phyloP scores from a whole-genome alignment of 2,329 filamentous ascomycete species.

The Fusarium sp. region DNA sequence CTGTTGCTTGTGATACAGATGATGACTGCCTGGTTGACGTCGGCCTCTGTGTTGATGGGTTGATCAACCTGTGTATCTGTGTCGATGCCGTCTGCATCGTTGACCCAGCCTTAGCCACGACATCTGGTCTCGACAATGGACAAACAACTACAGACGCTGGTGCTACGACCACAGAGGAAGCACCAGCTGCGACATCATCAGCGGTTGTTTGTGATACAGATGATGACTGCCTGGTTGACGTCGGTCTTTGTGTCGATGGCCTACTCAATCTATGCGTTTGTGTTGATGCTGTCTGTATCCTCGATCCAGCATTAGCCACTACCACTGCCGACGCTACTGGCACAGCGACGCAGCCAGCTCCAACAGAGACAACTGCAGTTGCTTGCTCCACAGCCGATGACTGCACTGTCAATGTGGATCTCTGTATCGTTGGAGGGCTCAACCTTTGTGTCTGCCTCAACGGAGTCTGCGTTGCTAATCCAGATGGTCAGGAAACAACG shows the following conservation, averaged over 20 bases:
- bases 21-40: too few relatives aligned
- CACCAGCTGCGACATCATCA: background rate
- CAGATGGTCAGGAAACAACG: background rate
- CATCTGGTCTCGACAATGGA: background rate
- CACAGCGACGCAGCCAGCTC: background rate
- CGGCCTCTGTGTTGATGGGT: too few relatives aligned
- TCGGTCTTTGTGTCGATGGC: background rate
- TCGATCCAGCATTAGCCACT: background rate
- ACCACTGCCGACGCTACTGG: background rate
- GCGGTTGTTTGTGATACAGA: background rate
- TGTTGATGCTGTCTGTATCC: background rate
- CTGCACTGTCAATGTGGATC: background rate
- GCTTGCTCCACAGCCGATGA: background rate
- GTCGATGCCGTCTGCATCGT: background rate
- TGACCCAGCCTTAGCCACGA: background rate
- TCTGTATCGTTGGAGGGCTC: background rate
- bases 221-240: background rate
- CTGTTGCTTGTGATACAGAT: too few relatives aligned
- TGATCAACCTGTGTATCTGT: background rate
- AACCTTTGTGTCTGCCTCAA: background rate
- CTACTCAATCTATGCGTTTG: constrained; percentile 3
- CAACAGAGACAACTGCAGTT: background rate
- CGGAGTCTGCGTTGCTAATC: background rate
- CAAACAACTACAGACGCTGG: background rate
- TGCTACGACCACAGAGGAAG: background rate